A percentile compares a stretch with the other conserved stretches of the same genome.
Conservation (phyloP, 116 monocot species). For the Papilionanthe hybrid region DNA sequence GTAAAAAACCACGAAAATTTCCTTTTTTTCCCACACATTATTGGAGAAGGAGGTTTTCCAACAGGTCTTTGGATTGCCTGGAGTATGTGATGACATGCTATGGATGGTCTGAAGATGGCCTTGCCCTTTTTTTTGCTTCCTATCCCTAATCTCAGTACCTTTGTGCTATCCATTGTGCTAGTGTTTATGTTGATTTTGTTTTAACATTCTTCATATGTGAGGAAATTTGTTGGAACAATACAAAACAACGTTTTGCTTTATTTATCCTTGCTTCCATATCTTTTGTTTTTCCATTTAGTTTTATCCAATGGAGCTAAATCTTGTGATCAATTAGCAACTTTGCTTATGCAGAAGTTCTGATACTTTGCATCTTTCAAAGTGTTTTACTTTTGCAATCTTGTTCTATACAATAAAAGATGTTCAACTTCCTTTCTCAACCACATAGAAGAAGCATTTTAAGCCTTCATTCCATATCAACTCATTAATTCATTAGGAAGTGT, state of each 20-base stretch:
- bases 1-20: background rate
- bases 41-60: background rate
- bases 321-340: background rate
- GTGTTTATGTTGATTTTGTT: background rate
- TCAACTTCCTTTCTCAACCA: background rate
- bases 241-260: background rate
- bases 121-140: background rate
- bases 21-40: background rate
- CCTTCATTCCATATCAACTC: background rate
- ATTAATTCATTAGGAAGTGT: background rate
- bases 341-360: background rate
- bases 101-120: background rate
- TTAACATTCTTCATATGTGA: background rate
- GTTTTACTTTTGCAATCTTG: background rate
- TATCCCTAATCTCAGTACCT: background rate
- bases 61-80: background rate
- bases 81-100: background rate
- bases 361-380: background rate
- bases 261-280: background rate
- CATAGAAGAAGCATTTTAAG: background rate
- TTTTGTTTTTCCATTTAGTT: background rate
- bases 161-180: background rate
- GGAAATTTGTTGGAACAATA: background rate
- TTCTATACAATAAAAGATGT: background rate
- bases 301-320: background rate